Conservation (phyloP, 2,329 filamentous ascomycete genomes). For the Nothopassalora personata region DNA sequence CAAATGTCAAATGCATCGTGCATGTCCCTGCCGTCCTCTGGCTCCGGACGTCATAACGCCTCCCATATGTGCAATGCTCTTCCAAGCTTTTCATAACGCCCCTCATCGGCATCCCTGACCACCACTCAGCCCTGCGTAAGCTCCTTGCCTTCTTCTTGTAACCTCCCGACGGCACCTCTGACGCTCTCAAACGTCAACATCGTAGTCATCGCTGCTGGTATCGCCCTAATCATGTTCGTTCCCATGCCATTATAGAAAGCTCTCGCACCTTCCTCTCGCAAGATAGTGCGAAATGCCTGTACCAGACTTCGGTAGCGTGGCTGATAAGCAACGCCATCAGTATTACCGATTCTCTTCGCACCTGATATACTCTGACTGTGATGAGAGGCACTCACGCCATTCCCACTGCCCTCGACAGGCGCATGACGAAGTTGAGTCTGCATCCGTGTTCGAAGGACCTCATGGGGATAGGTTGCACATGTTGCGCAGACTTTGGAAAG, state of each 20-base stretch:
- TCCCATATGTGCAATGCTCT: slow-evolving; percentile 4
- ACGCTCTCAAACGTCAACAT: slow-evolving; percentile 94
- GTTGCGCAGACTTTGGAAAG: slow-evolving; percentile 92
- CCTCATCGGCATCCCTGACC: background rate
- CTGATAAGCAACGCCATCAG: slow-evolving; percentile 50
- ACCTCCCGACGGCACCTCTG: slow-evolving; percentile 48
- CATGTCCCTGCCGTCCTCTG: background rate
- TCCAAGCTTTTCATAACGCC: background rate
- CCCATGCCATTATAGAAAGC: slow-evolving; percentile 97
- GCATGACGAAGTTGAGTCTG: slow-evolving; percentile 83
- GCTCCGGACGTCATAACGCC: background rate
- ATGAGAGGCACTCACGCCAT: slow-evolving; percentile 46
- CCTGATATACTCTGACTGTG: slow-evolving; percentile 29
- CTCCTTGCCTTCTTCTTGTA: slow-evolving; percentile 49
- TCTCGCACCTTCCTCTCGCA: slow-evolving; percentile 87
- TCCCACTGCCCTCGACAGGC: slow-evolving; percentile 38
- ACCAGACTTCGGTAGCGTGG: slow-evolving; percentile 71
- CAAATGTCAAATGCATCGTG: slow-evolving; percentile 1
- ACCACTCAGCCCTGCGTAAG: slow-evolving; percentile 15
- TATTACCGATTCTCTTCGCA: slow-evolving; percentile 35
- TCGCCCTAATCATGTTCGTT: slow-evolving; percentile 92
- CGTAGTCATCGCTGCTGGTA: slow-evolving; percentile 92
- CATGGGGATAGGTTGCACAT: slow-evolving; percentile 92
- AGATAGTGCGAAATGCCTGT: slow-evolving; percentile 75
- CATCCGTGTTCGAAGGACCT: slow-evolving; percentile 86